Percentiles rank a stretch among this genome's conserved stretches.
Evolutionary conservation across 345 rosid genomes (phyloP).

Genomic region (Gossypium stocksii): DNA sequence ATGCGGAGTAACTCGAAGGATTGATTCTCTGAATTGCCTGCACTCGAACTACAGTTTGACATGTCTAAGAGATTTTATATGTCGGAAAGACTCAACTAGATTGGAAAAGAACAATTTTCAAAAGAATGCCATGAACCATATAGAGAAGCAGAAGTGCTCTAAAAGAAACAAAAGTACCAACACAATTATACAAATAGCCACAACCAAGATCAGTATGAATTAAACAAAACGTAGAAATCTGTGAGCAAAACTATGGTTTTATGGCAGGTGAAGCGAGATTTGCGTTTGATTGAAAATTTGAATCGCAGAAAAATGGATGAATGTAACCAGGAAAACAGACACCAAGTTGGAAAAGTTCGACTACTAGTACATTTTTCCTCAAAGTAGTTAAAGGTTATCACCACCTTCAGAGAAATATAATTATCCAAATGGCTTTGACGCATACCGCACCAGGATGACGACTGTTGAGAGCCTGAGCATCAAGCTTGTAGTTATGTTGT

Average conservation of each 20-base stretch:
- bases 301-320: not conserved
- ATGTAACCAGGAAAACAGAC: not conserved
- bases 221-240: constrained; percentile 1
- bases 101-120: constrained; percentile 3
- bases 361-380: not conserved
- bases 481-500: constrained; percentile 96
- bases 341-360: not conserved
- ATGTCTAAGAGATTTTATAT: constrained; percentile 31
- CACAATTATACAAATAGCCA: not conserved
- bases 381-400: not conserved
- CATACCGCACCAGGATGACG: constrained; percentile 95
- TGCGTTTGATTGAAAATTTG: not conserved
- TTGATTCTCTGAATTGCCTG: constrained; percentile 96
- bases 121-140: not conserved
- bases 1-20: constrained; percentile 93
- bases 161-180: not conserved
- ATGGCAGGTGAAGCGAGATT: not conserved
- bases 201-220: not conserved
- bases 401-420: not conserved
- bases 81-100: constrained; percentile 16
- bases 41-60: constrained; percentile 68
- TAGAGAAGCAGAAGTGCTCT: not conserved
- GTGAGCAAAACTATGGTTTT: not conserved
- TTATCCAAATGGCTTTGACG: constrained; percentile 7
- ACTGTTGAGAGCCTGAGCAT: constrained; percentile 71